Conservation (phyloP, 306 rosid genomes). For the Lathyrus aphaca region DNA sequence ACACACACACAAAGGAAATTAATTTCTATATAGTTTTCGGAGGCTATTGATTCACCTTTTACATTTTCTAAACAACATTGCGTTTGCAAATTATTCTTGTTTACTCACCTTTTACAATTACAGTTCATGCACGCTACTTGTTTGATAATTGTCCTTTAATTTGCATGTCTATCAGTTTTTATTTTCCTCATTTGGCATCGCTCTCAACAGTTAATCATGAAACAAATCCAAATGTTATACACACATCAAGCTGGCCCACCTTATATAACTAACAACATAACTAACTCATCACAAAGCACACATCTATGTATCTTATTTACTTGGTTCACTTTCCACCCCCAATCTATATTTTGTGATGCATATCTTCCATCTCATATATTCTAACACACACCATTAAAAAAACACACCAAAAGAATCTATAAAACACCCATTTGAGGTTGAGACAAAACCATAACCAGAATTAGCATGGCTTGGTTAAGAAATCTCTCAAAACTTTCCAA, state of each 20-base stretch:
- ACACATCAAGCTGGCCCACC: not conserved
- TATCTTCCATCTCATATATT: constrained; percentile 7
- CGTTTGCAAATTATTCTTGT: too few relatives aligned
- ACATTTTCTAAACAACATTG: too few relatives aligned
- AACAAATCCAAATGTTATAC: not conserved
- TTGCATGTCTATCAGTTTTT: too few relatives aligned
- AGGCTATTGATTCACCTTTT: too few relatives aligned
- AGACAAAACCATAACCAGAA: constrained; percentile 16
- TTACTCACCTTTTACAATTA: too few relatives aligned
- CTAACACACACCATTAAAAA: not conserved
- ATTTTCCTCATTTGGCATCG: too few relatives aligned
- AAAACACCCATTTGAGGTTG: constrained; percentile 21
- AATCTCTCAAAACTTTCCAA: constrained; percentile 55
- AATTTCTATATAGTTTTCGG: too few relatives aligned
- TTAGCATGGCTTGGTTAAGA: constrained; percentile 72
- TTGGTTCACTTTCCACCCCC: constrained; percentile 24
- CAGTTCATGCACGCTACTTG: too few relatives aligned
- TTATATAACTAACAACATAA: constrained; percentile 5
- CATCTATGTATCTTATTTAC: constrained; percentile 6
- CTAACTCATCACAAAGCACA: constrained; percentile 5
- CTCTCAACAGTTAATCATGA: too few relatives aligned
- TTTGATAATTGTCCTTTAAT: too few relatives aligned
- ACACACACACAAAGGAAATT: too few relatives aligned
- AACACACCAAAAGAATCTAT: constrained; percentile 11
- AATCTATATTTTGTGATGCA: constrained; percentile 43